Base-by-base conservation (phyloP, 495 filamentous ascomycete species). In the Melanomma pulvis-pyrius region DNA sequence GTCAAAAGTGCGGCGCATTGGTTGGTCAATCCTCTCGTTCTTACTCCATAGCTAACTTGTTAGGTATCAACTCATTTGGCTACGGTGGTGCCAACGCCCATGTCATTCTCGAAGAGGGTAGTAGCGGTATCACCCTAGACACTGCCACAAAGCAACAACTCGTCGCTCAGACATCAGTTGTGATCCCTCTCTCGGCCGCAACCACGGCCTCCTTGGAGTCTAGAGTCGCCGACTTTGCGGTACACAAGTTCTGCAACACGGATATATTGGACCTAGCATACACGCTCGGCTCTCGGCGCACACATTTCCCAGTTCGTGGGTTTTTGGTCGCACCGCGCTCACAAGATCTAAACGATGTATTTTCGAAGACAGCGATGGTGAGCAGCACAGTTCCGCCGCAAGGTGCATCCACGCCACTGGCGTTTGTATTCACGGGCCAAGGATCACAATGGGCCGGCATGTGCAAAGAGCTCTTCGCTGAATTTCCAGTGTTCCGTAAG, bases 41-140 rank as follows among this genome's bases (percentile, higher is more conserved):
- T 13, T 13, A 36, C 13, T 36, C 32, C 13, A 13, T 36, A 36
- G 6, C 13, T 36, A 13, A 36, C 22, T 59, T 51, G 0, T n/a
- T 73, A 36, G 32, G 32, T 9, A 21, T 73, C 24, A 74, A 74
- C 63, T 72, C 72, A 36, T 74, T 74, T 59, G 67, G 67, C 46
- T 69, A 69, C 19, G 72, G 69, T 39, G 72, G 72, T 8, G 72
- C 69, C 17, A 74, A 74, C 32, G 67, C 72, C 8, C 63, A 65
- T 19, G 29, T 82, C 6, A 25, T 78, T 0, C 5, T 82, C 1
- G 79, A 80, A 63, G 80, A 83, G 19, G 19, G 57, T 24, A 11
- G 21, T 34, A 17, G 11, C 22, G 28, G 46, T 34, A 49, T 15
- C 26, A 4, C 25, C 32, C 30, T 44, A 15, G 17, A 44, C 39